Base-by-base conservation (phyloP, 106 monocot species). In the Amphibolis antarctica region DNA sequence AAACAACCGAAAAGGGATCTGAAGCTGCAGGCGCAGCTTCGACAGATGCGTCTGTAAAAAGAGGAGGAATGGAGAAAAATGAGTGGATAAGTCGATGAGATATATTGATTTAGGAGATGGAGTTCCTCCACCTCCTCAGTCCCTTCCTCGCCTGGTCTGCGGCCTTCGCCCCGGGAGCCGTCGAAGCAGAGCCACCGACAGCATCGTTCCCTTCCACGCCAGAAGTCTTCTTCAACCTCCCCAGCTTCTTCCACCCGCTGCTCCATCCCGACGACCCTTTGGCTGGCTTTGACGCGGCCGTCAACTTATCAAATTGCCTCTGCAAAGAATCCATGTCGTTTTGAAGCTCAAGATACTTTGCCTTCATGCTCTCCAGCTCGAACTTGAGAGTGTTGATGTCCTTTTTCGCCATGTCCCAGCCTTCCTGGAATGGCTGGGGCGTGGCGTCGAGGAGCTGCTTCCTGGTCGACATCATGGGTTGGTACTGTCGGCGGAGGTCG, bases 311-410 rank as follows among this genome's bases (percentile, higher is more conserved):
- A 22, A 94, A 79, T 74, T 89, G 83, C 58, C 85, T 72, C 66
- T 86, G 93, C 54, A 94, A 44, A 9, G 1, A 63, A 56, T 94
- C 93, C 89, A 94, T 83, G 44, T 86, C 93, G 45, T 71, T 81
- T 77, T 94, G 93, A 24, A 94, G 68, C 77, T 83, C 83, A 17
- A 86, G 60, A 36, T 94, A 89, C 86, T 89, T 94, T 21, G 83
- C 86, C 79, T 94, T 94, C 79, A 89, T 76, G 71, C 77, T 86
- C 61, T 86, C 89, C 4, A 94, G 79, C 75, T 94, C 89, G 56
- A 89, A 94, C 75, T 94, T 94, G 43, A 94, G 89, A 1, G 83
- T 83, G 77, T 83, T 89, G 57, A 89, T 89, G 75, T 94, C 93
- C 71, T 86, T 89, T 72, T 94, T 94, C 0, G 88, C 93, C 18